Base-by-base conservation (phyloP, 352 stramenopile genomes). In the Pythium periplocum region DNA sequence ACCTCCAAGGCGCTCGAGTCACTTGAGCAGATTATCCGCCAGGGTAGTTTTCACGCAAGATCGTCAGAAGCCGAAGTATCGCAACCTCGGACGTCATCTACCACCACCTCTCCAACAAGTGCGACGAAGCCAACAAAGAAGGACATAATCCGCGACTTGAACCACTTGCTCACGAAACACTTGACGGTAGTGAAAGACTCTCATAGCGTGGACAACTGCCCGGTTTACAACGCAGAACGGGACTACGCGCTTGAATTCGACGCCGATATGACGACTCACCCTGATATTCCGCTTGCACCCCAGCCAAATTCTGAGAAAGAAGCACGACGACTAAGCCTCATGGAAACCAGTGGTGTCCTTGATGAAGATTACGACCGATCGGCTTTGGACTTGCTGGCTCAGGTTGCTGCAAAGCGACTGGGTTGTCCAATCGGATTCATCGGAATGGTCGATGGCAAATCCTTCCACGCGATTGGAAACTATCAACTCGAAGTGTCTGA, bases 351-450 rank as follows among this genome's bases (percentile, higher is more conserved):
- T 0, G 75, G 75, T 1, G 71, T 79, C 35, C 62, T 86, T 40
- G 45, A 56, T 4, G 30, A 47, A 8, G 54, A 68, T 30, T 84
- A 79, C 55, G 77, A 87, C 57, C 64, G 56, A 9, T 57, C 64
- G 5, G 74, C 74, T n/a, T 50, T 87, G 7, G 68, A 85, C 26
- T 45, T 87, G 53, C 65, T 87, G 26, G 74, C 70, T 0, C 63
- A 86, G 47, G 62, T 86, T 39, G 74, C 74, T 7, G 74, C 77
- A 12, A 59, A 78, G 45, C 66, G 66, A 30, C 61, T 87, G 17
- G 68, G 63, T 17, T 86, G 77, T 48, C 68, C 74, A 4, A 75
- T 86, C 36, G 77, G 77, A n/a, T 83, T 81, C 36, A 69, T 87
- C 11, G 81, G 72, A 10, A 68, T 86, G 42, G 55, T 87, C 1